Base-by-base conservation (phyloP, 2,329 filamentous ascomycete species). In the Neofusicoccum cordaticola region DNA sequence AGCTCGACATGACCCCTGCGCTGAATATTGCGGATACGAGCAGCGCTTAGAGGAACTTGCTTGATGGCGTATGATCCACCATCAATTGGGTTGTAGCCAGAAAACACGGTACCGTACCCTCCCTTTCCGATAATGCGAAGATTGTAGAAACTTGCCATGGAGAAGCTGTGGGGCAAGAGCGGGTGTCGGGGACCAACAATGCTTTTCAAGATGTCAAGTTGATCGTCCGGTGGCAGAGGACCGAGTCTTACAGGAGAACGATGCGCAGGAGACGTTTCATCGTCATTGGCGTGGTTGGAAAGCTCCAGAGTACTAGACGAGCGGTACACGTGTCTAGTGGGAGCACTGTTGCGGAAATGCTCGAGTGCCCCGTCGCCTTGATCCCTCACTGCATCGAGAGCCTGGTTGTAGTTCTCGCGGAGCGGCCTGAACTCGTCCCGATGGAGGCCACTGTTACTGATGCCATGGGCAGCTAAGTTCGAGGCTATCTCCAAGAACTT, bases 21-120 rank as follows among this genome's bases (percentile, higher is more conserved):
- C 52, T 83, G 79, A n/a, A 87, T 79, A 67, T 80, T 81, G 41
- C 80, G 79, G 9, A 87, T 76, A 27, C 83, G 79, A 50, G 80
- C 77, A 44, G 82, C 76, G 56, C 83, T 85, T 6, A 90, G 77
- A 0, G 83, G 81, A 7, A 90, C 87, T 66, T 88, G 86, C 71
- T 90, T 90, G 56, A 90, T 80, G 0, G 88, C 88, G 69, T 90
- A 90, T 42, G 83, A 77, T 50, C 83, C 82, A 6, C 83, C 82
- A 70, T 90, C 88, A 5, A 90, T 81, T 58, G 83, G 81, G 67
- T 90, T 85, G 53, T 78, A 82, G 11, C 84, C 87, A 67, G 85
- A 85, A 71, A 83, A 90, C 1, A 90, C 88, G 42, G 83, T 82
- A 1, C 87, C 87, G 70, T 88, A 90, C 0, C 87, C 88, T 13